phyloP scores from a whole-genome alignment of 805 yeast species.

The Tetrapisispora fleetii region DNA sequence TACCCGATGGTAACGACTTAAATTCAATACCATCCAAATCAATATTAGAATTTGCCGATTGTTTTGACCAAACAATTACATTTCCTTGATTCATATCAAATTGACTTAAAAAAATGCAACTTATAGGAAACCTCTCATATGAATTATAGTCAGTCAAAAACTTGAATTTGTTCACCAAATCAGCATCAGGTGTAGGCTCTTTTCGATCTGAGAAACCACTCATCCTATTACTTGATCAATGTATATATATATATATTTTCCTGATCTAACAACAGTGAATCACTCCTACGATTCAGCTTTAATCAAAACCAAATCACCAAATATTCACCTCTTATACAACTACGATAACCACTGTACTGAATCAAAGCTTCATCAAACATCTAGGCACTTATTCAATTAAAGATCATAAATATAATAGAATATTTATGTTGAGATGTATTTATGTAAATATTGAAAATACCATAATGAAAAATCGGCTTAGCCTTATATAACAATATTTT shows the following conservation, averaged over 20 bases:
- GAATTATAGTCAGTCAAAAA: neutral
- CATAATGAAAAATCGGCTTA: too few relatives aligned
- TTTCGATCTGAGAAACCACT: neutral
- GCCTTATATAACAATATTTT: too few relatives aligned
- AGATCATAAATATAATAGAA: too few relatives aligned
- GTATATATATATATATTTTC: too few relatives aligned
- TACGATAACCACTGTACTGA: too few relatives aligned
- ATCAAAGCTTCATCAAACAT: too few relatives aligned
- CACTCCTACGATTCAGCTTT: too few relatives aligned
- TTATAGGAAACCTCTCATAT: neutral
- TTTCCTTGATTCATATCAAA: conserved; percentile 29
- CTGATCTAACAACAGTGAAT: too few relatives aligned
- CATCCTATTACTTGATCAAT: neutral
- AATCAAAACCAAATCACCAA: neutral
- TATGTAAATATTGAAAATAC: too few relatives aligned
- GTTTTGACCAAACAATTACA: conserved; percentile 20
- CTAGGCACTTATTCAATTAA: too few relatives aligned
- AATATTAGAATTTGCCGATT: conserved; percentile 14
- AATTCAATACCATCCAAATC: conserved; percentile 43
- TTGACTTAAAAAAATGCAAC: conserved; percentile 21
- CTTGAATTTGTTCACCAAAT: neutral
- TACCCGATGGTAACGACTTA: conserved; percentile 60
- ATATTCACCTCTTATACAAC: too few relatives aligned
- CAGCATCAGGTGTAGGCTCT: neutral
- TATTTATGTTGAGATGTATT: too few relatives aligned